Base-by-base conservation (phyloP, 2,329 filamentous ascomycete genomes). In the Claviceps africana region DNA sequence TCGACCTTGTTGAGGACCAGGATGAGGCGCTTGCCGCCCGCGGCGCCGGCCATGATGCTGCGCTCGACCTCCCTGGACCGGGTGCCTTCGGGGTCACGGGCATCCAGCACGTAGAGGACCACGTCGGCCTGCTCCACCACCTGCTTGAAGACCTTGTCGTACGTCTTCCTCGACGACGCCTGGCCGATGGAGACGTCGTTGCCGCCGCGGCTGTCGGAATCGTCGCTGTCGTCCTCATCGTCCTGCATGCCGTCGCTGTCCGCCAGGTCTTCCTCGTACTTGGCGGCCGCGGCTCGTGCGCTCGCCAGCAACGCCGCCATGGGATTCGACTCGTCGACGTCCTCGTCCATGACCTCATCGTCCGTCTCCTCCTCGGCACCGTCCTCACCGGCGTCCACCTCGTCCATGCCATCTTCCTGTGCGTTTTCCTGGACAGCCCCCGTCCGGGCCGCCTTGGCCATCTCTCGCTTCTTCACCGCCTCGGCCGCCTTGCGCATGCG, bases 1-100 rank as follows among this genome's bases (percentile, higher is more conserved):
- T 96, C 90, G 65, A 95, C 90, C 79, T 96, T 96, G 82, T 96
- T 96, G 59, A 96, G 75, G 53, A 96, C 81, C 54, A 96, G 81
- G 55, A 96, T 95, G 54, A 96, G 76, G 50, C 90, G 80, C 74
- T 96, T 96, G 58, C 83, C 84, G 52, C 86, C 86, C 30, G 78
- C 78, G 15, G 88, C 86, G 10, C 88, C 85, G n/a, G 88, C 85
- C 85, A 94, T 90, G 66, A 96, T 82, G 70, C 86, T 83, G 56
- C 88, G 84, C 74, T 96, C 90, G 45, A 96, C 85, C 58, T 95
- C 88, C 64, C 85, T 86, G 39, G 90, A 96, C 57, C 90, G 79
- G 31, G 90, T 96, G 54, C 88, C 88, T 66, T 94, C 86, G 1
- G 90, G 90, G 62, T 96, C 89, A 60, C 90, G 82, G 51, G 91